Evolutionary conservation across 139 green algal genomes (phyloP).

Genomic region (Deuterostichococcus epilithicus): DNA sequence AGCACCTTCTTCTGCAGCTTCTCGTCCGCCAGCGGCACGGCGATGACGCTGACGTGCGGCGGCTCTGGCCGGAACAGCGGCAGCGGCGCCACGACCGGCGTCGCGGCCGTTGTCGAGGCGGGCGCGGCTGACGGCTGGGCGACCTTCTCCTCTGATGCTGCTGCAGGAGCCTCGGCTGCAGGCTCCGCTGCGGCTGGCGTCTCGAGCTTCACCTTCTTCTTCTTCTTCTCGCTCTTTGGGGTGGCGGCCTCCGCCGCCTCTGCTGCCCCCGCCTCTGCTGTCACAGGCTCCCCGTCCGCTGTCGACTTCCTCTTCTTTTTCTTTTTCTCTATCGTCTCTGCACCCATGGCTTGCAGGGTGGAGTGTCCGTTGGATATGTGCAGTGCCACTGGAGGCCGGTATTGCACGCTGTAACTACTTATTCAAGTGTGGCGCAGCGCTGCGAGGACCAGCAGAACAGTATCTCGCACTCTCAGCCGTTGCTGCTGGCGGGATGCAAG

Average conservation of each 20-base stretch:
- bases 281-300: neutral
- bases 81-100: neutral
- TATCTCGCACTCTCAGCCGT: no score
- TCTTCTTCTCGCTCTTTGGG: constrained; percentile 2
- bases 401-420: no score
- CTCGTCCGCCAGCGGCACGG: constrained; percentile 87
- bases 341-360: neutral
- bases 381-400: no score
- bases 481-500: no score
- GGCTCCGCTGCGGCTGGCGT: neutral
- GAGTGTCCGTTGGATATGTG: no score
- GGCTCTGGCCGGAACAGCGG: neutral
- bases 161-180: neutral
- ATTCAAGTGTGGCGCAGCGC: no score
- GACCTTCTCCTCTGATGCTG: neutral
- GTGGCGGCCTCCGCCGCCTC: neutral
- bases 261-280: neutral
- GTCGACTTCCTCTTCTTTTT: constrained; percentile 36
- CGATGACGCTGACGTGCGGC: constrained; percentile 59
- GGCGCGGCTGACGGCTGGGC: neutral
- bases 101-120: neutral
- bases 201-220: neutral
- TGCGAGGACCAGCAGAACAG: no score
- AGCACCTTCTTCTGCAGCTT: constrained; percentile 90
- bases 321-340: constrained; percentile 24